Conservation (phyloP, 2,329 filamentous ascomycete genomes). For the Dothideomycetes sp. region DNA sequence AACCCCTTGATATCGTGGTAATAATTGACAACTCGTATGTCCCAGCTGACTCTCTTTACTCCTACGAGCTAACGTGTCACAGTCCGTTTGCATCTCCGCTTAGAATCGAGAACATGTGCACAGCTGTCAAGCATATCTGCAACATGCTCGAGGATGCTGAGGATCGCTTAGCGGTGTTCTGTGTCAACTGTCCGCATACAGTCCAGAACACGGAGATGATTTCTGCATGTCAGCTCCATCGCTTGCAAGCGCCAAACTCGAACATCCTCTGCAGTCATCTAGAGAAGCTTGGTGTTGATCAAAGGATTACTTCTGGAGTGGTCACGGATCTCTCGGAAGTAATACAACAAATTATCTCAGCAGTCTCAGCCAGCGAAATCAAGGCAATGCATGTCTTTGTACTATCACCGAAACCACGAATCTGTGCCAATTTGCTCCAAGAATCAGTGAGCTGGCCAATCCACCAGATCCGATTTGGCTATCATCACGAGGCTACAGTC, state of each 20-base stretch:
- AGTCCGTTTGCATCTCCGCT: slow-evolving; percentile 6
- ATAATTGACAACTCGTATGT: slow-evolving; percentile 32
- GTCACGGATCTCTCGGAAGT: not conserved
- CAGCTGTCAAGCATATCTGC: slow-evolving; percentile 5
- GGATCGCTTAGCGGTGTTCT: slow-evolving; percentile 10
- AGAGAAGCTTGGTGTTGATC: not conserved
- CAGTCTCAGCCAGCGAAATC: not conserved
- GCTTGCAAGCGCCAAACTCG: slow-evolving; percentile 5
- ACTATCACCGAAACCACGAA: slow-evolving; percentile 15
- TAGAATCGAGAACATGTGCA: not conserved
- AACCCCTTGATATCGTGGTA: slow-evolving; percentile 26
- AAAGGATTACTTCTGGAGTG: not conserved
- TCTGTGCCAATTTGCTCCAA: slow-evolving; percentile 4
- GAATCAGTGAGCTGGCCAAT: slow-evolving; percentile 11
- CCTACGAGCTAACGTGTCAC: not conserved
- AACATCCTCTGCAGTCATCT: not conserved
- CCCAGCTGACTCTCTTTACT: not conserved
- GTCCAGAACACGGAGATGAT: slow-evolving; percentile 3
- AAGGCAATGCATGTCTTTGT: slow-evolving; percentile 14
- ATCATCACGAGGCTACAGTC: not conserved
- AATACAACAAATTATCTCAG: not conserved
- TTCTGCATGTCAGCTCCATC: slow-evolving; percentile 8
- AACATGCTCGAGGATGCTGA: slow-evolving; percentile 1
- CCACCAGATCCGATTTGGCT: slow-evolving; percentile 8
- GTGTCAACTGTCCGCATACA: slow-evolving; percentile 2